Evolutionary conservation across 2,329 filamentous ascomycete species (phyloP).

Genomic region (Penicillium polonicum): DNA sequence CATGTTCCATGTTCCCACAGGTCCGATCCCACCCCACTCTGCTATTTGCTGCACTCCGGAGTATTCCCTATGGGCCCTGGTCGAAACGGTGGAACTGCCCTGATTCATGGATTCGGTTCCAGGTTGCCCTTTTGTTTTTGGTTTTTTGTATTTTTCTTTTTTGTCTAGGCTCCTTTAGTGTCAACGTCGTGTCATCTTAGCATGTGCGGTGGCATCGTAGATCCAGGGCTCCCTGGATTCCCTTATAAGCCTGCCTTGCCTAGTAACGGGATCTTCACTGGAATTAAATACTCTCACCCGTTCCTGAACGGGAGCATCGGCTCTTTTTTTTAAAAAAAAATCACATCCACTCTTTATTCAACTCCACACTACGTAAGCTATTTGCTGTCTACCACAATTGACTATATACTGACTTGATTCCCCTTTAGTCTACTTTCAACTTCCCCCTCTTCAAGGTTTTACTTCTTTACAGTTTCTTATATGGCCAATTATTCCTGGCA

Average conservation of each 20-base stretch:
- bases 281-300: slow-evolving; percentile 11
- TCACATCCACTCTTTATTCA: slow-evolving; percentile 2
- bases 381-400: slow-evolving; percentile 4
- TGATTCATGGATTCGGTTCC: slow-evolving; percentile 23
- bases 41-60: slow-evolving; percentile 20
- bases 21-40: slow-evolving; percentile 17
- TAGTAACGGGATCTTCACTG: slow-evolving; percentile 13
- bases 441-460: background rate
- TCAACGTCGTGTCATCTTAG: slow-evolving; percentile 42
- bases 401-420: slow-evolving; percentile 13
- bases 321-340: background rate
- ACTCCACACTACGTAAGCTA: slow-evolving; percentile 7
- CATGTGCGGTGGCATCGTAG: slow-evolving; percentile 38
- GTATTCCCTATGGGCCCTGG: slow-evolving; percentile 20
- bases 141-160: slow-evolving; percentile 10
- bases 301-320: slow-evolving; percentile 15
- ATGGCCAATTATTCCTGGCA: slow-evolving; percentile 35
- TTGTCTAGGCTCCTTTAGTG: slow-evolving; percentile 32
- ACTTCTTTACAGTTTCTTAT: slow-evolving; percentile 14
- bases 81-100: slow-evolving; percentile 24
- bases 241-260: slow-evolving; percentile 21
- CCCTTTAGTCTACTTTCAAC: slow-evolving; percentile 3
- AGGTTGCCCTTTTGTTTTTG: slow-evolving; percentile 11
- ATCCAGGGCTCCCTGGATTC: slow-evolving; percentile 34
- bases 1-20: slow-evolving; percentile 22